Percentiles rank a stretch among this genome's conserved stretches.
phyloP scores from a whole-genome alignment of 2,329 filamentous ascomycete genomes.

The Stromatinia cepivora region DNA sequence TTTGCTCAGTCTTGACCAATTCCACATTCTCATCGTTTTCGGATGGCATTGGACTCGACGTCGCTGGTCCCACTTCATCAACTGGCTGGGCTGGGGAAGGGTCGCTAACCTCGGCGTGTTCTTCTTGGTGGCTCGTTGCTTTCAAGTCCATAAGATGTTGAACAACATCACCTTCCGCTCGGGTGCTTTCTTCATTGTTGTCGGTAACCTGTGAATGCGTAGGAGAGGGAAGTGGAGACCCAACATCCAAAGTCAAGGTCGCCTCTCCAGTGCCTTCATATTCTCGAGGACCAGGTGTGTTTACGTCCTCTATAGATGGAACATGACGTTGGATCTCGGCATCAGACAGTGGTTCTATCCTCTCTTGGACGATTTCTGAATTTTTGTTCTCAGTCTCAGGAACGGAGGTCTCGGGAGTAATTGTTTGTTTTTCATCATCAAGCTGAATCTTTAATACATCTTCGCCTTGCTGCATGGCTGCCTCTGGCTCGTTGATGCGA shows the following conservation, averaged over 20 bases:
- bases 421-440: background rate
- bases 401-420: background rate
- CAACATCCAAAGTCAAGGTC: conserved; percentile 9
- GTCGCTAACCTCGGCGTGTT: background rate
- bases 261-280: conserved; percentile 11
- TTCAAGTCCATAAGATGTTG: background rate
- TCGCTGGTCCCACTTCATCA: background rate
- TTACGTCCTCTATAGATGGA: background rate
- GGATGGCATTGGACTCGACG: background rate
- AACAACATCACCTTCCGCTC: background rate
- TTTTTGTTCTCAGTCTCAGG: background rate
- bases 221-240: conserved; percentile 5
- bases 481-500: background rate
- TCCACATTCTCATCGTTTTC: background rate
- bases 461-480: background rate
- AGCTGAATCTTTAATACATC: background rate
- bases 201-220: background rate
- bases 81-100: background rate
- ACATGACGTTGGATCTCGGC: background rate
- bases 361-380: background rate
- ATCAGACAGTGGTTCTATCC: background rate
- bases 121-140: background rate
- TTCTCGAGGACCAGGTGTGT: background rate
- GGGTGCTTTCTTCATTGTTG: too few relatives aligned
- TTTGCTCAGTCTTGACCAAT: background rate